Percentiles rank a stretch among this genome's conserved stretches.
Evolutionary conservation across 495 filamentous ascomycete genomes (phyloP).

Genomic region (Penicillium longicatenatum): DNA sequence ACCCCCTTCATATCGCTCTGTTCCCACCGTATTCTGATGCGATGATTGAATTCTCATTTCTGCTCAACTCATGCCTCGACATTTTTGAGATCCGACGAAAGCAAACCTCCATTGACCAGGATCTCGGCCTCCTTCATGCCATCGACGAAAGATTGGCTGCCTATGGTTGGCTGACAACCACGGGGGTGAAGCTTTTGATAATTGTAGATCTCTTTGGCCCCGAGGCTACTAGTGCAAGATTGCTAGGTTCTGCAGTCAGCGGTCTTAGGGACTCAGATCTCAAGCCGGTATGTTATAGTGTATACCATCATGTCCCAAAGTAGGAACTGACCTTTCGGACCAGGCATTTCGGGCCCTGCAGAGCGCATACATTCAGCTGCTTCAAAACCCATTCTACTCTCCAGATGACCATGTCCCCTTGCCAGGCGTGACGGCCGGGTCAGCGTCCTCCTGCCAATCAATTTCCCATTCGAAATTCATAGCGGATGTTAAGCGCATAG

Average conservation of each 20-base stretch:
- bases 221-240: conserved; percentile 25
- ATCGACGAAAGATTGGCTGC: conserved; percentile 88
- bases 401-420: conserved; percentile 77
- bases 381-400: conserved; percentile 94
- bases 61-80: conserved; percentile 88
- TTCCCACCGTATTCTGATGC: conserved; percentile 72
- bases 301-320: neutral
- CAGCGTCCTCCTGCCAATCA: conserved; percentile 47
- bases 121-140: conserved; percentile 88
- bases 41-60: conserved; percentile 82
- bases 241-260: conserved; percentile 41
- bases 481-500: conserved; percentile 81
- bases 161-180: conserved; percentile 98
- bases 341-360: conserved; percentile 90
- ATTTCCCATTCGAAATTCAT: conserved; percentile 83
- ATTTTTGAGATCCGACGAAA: conserved; percentile 84
- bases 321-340: neutral
- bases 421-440: conserved; percentile 30
- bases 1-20: conserved; percentile 88
- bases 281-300: conserved; percentile 59
- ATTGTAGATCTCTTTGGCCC: conserved; percentile 84
- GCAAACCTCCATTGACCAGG: conserved; percentile 67
- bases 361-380: conserved; percentile 80
- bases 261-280: conserved; percentile 80
- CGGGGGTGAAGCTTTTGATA: conserved; percentile 83